phyloP scores from a whole-genome alignment of 2,329 filamentous ascomycete species.

The Epichloe sp. region DNA sequence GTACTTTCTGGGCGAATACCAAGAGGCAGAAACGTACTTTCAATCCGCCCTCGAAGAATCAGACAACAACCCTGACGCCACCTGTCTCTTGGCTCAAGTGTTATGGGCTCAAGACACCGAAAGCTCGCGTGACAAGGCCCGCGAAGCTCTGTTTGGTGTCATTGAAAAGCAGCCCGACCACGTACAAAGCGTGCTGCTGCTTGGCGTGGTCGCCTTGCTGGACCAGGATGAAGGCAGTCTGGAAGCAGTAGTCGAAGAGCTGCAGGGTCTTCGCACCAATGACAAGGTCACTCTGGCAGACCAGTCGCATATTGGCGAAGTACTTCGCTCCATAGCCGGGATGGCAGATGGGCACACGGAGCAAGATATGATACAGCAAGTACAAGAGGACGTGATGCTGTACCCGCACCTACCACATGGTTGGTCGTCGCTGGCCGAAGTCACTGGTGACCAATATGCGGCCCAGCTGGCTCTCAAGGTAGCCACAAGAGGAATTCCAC shows the following conservation, averaged over 20 bases:
- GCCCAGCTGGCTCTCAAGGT: slow-evolving; percentile 73
- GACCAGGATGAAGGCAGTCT: slow-evolving; percentile 68
- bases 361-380: slow-evolving; percentile 45
- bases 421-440: slow-evolving; percentile 62
- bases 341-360: slow-evolving; percentile 36
- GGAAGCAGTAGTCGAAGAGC: slow-evolving; percentile 67
- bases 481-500: slow-evolving; percentile 62
- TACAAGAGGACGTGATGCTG: slow-evolving; percentile 67
- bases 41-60: slow-evolving; percentile 68
- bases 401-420: slow-evolving; percentile 66
- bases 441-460: slow-evolving; percentile 37
- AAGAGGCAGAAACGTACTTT: slow-evolving; percentile 66
- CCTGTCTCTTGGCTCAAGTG: slow-evolving; percentile 79
- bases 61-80: slow-evolving; percentile 62
- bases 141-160: slow-evolving; percentile 66
- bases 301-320: slow-evolving; percentile 55
- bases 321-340: slow-evolving; percentile 62
- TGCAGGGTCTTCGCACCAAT: slow-evolving; percentile 58
- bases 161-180: slow-evolving; percentile 65
- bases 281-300: slow-evolving; percentile 50
- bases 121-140: slow-evolving; percentile 60
- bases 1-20: slow-evolving; percentile 54
- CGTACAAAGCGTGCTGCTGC: slow-evolving; percentile 63
- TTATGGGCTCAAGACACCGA: slow-evolving; percentile 80
- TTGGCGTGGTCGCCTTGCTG: slow-evolving; percentile 73